Percentiles rank a stretch among this genome's conserved stretches.
These are phyloP conservation scores for Microbotryomycetes sp. DNA, from an alignment of 1,284 basidiomycete genomes.

Conservation along the genomic window DNA sequence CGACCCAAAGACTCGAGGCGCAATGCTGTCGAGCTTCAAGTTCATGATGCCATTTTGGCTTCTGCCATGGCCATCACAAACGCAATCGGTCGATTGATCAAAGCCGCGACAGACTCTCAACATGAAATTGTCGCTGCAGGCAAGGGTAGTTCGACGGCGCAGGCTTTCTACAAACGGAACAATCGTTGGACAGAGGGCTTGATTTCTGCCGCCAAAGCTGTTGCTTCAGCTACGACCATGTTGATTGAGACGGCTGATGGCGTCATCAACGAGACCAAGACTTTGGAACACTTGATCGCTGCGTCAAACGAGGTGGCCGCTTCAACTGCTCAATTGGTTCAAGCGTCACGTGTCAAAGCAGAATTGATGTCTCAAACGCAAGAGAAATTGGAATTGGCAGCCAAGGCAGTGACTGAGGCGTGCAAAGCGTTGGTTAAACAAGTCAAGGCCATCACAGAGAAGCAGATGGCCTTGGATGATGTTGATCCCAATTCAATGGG, in stretches of 20 bases:
- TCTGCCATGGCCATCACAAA: slow-evolving; percentile 91
- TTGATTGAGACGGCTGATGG: slow-evolving; percentile 98
- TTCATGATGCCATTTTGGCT: slow-evolving; percentile 94
- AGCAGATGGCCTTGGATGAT: slow-evolving; percentile 60
- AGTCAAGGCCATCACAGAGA: slow-evolving; percentile 89
- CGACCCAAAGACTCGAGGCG: slow-evolving; percentile 79
- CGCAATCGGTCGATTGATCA: slow-evolving; percentile 89
- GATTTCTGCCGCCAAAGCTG: slow-evolving; percentile 94
- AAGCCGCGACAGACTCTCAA: slow-evolving; percentile 93
- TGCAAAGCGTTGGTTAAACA: slow-evolving; percentile 94
- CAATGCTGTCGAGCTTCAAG: slow-evolving; percentile 85
- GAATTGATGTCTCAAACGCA: slow-evolving; percentile 98
- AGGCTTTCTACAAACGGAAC: slow-evolving; percentile 99
- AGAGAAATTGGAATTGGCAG: slow-evolving; percentile 88
- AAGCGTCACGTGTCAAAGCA: slow-evolving; percentile 95
- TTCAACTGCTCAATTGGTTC: slow-evolving; percentile 95
- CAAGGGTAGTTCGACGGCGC: slow-evolving; percentile 74
- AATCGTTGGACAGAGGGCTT: slow-evolving; percentile 99
- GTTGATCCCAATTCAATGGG: slow-evolving; percentile 91
- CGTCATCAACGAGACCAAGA: slow-evolving; percentile 82
- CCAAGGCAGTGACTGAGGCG: slow-evolving; percentile 97
- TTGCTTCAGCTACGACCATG: slow-evolving; percentile 93
- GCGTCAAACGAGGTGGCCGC: slow-evolving; percentile 97
- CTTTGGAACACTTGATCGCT: slow-evolving; percentile 96
- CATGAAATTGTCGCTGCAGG: slow-evolving; percentile 97